Evolutionary conservation across 805 yeast genomes (phyloP).

Genomic region (Saturnispora kantuleensis): DNA sequence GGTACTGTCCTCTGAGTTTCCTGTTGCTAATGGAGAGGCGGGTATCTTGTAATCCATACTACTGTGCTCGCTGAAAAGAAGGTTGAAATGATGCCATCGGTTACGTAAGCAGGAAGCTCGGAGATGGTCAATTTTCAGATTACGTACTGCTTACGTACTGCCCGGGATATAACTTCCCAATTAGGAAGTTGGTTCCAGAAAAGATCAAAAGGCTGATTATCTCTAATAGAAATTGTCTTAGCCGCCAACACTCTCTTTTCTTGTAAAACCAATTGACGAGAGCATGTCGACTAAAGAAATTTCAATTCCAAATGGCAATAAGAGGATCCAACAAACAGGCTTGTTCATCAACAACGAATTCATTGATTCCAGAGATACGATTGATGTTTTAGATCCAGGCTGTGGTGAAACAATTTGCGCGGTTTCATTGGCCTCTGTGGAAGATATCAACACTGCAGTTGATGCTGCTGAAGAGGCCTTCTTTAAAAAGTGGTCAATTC

Average conservation of each 20-base stretch:
- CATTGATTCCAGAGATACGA: conserved; percentile 38
- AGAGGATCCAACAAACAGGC: conserved; percentile 67
- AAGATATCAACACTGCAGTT: conserved; percentile 48
- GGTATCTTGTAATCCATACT: neutral
- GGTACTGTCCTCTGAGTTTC: too few relatives aligned
- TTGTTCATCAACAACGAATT: conserved; percentile 83
- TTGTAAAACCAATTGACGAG: too few relatives aligned
- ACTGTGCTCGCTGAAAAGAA: too few relatives aligned
- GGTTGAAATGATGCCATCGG: too few relatives aligned
- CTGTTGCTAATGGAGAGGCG: neutral
- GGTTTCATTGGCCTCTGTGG: conserved; percentile 40
- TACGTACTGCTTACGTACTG: neutral
- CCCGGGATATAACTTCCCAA: neutral
- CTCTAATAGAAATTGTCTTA: neutral
- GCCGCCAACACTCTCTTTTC: neutral
- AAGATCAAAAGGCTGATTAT: neutral
- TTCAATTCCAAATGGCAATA: conserved; percentile 41
- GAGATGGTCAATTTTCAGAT: neutral
- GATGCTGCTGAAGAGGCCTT: conserved; percentile 43
- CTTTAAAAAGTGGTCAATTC: conserved; percentile 34
- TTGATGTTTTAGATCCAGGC: conserved; percentile 47
- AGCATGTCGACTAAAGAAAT: conserved; percentile 11
- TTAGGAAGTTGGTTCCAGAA: neutral
- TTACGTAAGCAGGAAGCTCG: neutral
- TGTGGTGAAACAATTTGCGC: conserved; percentile 42